Evolutionary conservation across 2,329 filamentous ascomycete species (phyloP), one percentile per base, ranked within the genome.

Genomic region (Paraconiothyrium sp.): DNA sequence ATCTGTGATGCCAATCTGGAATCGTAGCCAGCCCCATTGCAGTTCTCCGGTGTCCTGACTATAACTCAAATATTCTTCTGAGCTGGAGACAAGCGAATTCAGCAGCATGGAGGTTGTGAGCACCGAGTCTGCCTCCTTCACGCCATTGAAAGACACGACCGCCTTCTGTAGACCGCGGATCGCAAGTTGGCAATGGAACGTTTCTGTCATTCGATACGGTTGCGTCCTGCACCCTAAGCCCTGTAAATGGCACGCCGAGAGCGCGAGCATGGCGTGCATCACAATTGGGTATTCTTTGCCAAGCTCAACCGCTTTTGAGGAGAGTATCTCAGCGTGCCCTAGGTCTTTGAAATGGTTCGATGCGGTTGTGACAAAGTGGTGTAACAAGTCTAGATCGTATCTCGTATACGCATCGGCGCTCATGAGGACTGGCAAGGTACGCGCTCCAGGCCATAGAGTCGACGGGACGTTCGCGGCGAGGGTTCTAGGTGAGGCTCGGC

Each of bases 251-350:
- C 64, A 66, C 4, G 64, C 61, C 11, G 61, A 56, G 3, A 64
- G 24, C n/a, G 64, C 64, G 37, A 66, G 41, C 57, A 64, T 64
- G n/a, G 56, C 59, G 54, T 66, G 64, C 64, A 66, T 64, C 39
- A 66, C 20, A 34, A 47, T 62, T 1, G 64, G 59, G 22, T 55
- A 57, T 35, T 60, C 44, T 47, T 64, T 64, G 3, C 61, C 61
- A 16, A 66, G 37, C 14, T 58, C 51, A 7, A 64, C 9, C 9
- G 56, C 57, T 51, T 54, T 13, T 14, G 27, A 30, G 7, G 59
- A 57, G 59, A 58, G 62, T 14, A 62, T 34, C 14, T 34, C 50
- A 9, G 32, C n/a, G 14, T 51, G 16, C 8, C 48, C 54, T 6
- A 46, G 34, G 9, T 2, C 4, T 27, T 56, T 44, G 22, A 58